A percentile compares a stretch with the other conserved stretches of the same genome.
phyloP scores from a whole-genome alignment of 2,329 filamentous ascomycete genomes.

The Gnomoniopsis sp. region DNA sequence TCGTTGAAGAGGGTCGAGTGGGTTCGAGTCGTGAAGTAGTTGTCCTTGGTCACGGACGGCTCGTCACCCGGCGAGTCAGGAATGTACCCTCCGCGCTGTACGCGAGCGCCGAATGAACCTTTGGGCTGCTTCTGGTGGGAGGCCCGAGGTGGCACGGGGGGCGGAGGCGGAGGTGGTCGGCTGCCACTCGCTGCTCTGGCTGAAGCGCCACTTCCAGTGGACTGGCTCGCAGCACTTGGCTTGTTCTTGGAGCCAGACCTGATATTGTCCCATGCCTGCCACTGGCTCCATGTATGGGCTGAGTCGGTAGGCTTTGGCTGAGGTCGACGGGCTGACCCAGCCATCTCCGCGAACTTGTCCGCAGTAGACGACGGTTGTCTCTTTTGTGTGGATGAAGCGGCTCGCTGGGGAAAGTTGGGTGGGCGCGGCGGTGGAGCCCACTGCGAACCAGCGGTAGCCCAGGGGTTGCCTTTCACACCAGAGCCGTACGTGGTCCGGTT shows the following conservation, averaged over 20 bases:
- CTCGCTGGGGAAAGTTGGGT: conserved; percentile 23
- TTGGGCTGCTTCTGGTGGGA: conserved; percentile 52
- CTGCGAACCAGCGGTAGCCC: conserved; percentile 45
- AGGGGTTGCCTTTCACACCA: conserved; percentile 56
- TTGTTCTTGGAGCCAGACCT: conserved; percentile 20
- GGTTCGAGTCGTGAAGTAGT: conserved; percentile 41
- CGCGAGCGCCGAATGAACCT: conserved; percentile 47
- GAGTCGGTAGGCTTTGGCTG: conserved; percentile 19
- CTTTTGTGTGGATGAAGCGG: conserved; percentile 20
- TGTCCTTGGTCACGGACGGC: conserved; percentile 46
- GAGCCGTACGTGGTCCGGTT: conserved; percentile 51
- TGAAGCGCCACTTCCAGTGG: conserved; percentile 10
- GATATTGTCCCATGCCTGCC: conserved; percentile 35
- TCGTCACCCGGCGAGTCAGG: conserved; percentile 53
- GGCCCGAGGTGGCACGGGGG: conserved; percentile 46
- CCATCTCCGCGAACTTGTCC: conserved; percentile 19
- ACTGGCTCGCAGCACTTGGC: conserved; percentile 20
- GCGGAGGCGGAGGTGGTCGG: conserved; percentile 22
- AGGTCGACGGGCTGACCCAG: conserved; percentile 18
- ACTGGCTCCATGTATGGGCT: conserved; percentile 21
- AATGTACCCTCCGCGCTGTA: conserved; percentile 45
- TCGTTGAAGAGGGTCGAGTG: conserved; percentile 25
- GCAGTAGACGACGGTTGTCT: conserved; percentile 18
- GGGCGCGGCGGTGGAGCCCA: conserved; percentile 48
- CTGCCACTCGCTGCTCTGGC: conserved; percentile 8